Conservation (phyloP, 208 protist species). For the Acanthamoeba healyi region DNA sequence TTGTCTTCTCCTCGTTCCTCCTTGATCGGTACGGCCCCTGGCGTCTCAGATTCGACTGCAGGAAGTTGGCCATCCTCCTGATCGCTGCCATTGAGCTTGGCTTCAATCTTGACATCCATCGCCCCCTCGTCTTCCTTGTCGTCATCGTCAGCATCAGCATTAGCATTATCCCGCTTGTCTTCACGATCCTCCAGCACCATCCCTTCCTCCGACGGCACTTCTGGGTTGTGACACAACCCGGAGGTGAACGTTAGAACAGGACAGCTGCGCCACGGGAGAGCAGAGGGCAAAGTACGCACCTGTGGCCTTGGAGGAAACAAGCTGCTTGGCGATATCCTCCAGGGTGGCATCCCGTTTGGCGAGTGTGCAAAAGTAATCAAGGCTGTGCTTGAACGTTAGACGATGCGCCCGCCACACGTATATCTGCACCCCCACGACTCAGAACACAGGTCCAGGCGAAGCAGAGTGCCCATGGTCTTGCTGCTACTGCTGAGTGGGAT, state of each 20-base stretch:
- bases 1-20: too few relatives aligned
- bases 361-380: slow-evolving; percentile 24
- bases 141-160: too few relatives aligned
- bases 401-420: slow-evolving; percentile 14
- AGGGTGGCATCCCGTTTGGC: slow-evolving; percentile 37
- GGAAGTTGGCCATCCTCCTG: too few relatives aligned
- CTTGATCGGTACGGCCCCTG: too few relatives aligned
- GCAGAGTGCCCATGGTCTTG: neutral
- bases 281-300: neutral
- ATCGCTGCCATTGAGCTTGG: too few relatives aligned
- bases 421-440: neutral
- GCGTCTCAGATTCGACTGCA: too few relatives aligned
- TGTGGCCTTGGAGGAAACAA: neutral
- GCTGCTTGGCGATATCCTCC: slow-evolving; percentile 35
- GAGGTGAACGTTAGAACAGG: neutral
- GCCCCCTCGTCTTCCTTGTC: too few relatives aligned
- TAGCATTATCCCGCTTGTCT: neutral
- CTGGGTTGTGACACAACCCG: too few relatives aligned
- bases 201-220: neutral
- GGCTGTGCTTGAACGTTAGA: slow-evolving; percentile 42
- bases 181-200: neutral
- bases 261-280: too few relatives aligned
- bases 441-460: neutral
- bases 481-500: neutral
- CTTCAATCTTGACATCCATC: too few relatives aligned